Evolutionary conservation across 2,329 filamentous ascomycete genomes (phyloP), one percentile per base, ranked within the genome.

Genomic region (Trematosphaeria pertusa): DNA sequence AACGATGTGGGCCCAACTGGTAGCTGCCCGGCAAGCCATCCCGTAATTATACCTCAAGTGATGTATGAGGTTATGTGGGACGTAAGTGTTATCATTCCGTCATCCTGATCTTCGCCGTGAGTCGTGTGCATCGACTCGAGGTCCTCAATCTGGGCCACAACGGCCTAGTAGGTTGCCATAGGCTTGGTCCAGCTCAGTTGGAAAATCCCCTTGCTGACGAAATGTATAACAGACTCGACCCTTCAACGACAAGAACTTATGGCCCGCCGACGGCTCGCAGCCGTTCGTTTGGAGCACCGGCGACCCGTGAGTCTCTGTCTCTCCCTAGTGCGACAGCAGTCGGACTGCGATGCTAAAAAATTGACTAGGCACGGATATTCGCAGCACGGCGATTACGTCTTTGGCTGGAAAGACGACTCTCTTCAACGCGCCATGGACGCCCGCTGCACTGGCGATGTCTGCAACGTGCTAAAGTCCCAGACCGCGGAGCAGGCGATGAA

Each of bases 21-120:
- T 7, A 59, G 5, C 5, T 66, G 62, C 37, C 61, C 62, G 14
- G 34, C 32, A 34, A 63, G 46, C 19, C 62, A 64, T 54, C 62
- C 60, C 7, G 58, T 66, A 18, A 43, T 53, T 6, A 62, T 66
- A 32, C 62, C 62, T 31, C 62, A 66, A 43, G 59, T 66, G 0
- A 66, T 66, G 62, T 66, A 63, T 37, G 62, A 66, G 42, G 61
- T 66, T 39, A 54, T 64, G 47, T 66, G 61, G 61, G 58, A 66
- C 38, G 59, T 61, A 34, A 51, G 43, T 31, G 21, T 21, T 20
- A 5, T 36, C 21, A n/a, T 43, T 45, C 41, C n/a, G n/a, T n/a
- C n/a, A n/a, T n/a, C n/a, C n/a, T n/a, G n/a, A n/a, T n/a, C n/a
- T n/a, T n/a, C n/a, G n/a, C n/a, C n/a, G n/a, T n/a, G n/a, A n/a